Base-by-base conservation (phyloP, 2,329 filamentous ascomycete genomes). In the Dactylonectria macrodidyma region DNA sequence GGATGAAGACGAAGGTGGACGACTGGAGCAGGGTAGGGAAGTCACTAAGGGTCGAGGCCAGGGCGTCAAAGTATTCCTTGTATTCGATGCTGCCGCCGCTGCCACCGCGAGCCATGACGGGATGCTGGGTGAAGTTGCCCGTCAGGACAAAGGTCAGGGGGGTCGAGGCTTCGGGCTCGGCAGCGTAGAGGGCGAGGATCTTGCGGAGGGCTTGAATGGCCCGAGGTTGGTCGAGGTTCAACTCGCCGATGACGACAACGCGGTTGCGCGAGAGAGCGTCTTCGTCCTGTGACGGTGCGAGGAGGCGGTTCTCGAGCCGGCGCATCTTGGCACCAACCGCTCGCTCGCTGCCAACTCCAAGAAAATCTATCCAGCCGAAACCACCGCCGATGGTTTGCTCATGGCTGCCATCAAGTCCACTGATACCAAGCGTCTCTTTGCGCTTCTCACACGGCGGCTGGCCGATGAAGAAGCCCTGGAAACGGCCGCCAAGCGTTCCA, bases 301-400 rank as follows among this genome's bases (percentile, higher is more conserved):
- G 83, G 2, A 96, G 84, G 55, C 90, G 89, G 41, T 89, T 85
- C 77, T 97, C 93, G 1, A 98, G 86, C 66, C 89, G 90, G 62
- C 93, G 90, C 95, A 98, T 98, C 65, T 92, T 92, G 2, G 88
- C 81, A 0, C 95, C 95, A 1, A 92, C 89, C 7, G 94, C 95
- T 52, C 95, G 91, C 79, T 97, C 94, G 75, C 94, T 97, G 41
- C 95, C 95, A 1, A 96, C 89, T 6, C 95, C 96, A 1, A 98
- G 85, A 77, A 98, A 99, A 80, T 98, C 96, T 60, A 97, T 95
- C 95, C 96, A 99, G 50, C 96, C 96, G 77, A 98, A 98, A 1
- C 93, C 94, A 65, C 93, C 93, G 33, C 91, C 92, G 48, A 93
- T 89, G 46, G 89, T 90, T 68, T 89, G 85, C 66, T 89, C 87